Evolutionary conservation across 2,329 filamentous ascomycete genomes (phyloP), one percentile per base, ranked within the genome.

Genomic region (Hypoxylon sp.): DNA sequence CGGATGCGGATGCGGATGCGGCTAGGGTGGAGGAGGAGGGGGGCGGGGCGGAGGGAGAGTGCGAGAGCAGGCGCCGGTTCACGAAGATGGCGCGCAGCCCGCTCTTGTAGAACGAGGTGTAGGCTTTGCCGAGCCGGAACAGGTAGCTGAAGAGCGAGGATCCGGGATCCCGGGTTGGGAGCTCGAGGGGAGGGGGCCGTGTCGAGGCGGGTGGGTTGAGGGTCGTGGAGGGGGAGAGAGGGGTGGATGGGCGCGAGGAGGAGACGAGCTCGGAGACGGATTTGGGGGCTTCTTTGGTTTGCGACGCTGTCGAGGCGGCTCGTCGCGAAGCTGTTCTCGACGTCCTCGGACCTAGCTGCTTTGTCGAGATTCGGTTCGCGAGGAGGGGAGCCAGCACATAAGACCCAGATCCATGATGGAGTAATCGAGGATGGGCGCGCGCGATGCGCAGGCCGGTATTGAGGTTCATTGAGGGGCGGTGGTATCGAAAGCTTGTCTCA

Each of bases 61-160:
- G 80, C 76, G 52, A 58, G 64, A 90, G 77, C 10, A 85, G 83
- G 21, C 82, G 76, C 51, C 87, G 84, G 72, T 97, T 97, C 65
- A 83, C 81, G 77, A 89, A 89, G 56, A 97, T 89, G 73, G 91
- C 89, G 76, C 90, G 89, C 32, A 97, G 80, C 17, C 94, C 95
- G 0, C 88, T 86, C 81, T 96, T 97, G 88, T 98, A 98, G 86
- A 98, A 98, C 36, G 80, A 80, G 9, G 91, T 79, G 80, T 97
- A 97, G 56, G 91, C 89, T 77, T 91, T 91, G 68, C 93, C 95
- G 28, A 90, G 81, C 46, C 80, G 77, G 75, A 87, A 87, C 68
- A 88, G 82, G 81, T 92, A 87, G 17, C 79, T 79, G 60, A 87
- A 76, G 19, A 81, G 75, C 28, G 81, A 80, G 30, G 85, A 78